A percentile compares a stretch with the other conserved stretches of the same genome.
Evolutionary conservation across 306 rosid species (phyloP).

Genomic region (Lathyrus tuberosus): DNA sequence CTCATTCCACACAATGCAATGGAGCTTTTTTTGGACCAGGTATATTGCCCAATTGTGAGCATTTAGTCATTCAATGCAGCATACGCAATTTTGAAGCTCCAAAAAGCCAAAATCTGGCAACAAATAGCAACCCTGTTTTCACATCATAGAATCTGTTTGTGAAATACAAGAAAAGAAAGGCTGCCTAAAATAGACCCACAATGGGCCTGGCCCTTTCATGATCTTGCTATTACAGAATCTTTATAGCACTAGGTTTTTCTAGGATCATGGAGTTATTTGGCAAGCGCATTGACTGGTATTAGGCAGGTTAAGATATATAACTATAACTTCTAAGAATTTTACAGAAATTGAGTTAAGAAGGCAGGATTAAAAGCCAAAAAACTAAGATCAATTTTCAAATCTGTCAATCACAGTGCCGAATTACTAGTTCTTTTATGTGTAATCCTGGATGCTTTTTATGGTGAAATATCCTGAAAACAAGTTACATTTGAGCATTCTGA

Average conservation of each 20-base stretch:
- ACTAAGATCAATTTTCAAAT: slow-evolving; percentile 17
- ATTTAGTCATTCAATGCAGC: slow-evolving; percentile 16
- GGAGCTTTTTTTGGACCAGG: not conserved
- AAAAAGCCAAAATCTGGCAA: slow-evolving; percentile 25
- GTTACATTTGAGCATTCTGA: not conserved
- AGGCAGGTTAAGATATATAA: not conserved
- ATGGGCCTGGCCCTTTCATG: not conserved
- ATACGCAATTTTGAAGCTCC: not conserved
- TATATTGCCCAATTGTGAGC: slow-evolving; percentile 7
- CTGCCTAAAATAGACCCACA: not conserved
- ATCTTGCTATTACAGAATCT: not conserved
- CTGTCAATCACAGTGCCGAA: not conserved
- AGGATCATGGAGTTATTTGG: not conserved
- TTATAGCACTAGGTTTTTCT: not conserved
- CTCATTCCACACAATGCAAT: slow-evolving; percentile 17
- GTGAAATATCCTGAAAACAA: not conserved
- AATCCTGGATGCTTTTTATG: not conserved
- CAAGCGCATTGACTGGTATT: not conserved
- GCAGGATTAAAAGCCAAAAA: not conserved
- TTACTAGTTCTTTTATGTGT: slow-evolving; percentile 6
- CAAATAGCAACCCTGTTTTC: slow-evolving; percentile 3
- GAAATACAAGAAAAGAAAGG: not conserved
- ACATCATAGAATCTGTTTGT: not conserved
- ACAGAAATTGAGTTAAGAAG: not conserved
- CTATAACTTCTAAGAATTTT: not conserved